phyloP scores from a whole-genome alignment of 169 alveolate genomes.

The Plasmodium blacklocki region DNA sequence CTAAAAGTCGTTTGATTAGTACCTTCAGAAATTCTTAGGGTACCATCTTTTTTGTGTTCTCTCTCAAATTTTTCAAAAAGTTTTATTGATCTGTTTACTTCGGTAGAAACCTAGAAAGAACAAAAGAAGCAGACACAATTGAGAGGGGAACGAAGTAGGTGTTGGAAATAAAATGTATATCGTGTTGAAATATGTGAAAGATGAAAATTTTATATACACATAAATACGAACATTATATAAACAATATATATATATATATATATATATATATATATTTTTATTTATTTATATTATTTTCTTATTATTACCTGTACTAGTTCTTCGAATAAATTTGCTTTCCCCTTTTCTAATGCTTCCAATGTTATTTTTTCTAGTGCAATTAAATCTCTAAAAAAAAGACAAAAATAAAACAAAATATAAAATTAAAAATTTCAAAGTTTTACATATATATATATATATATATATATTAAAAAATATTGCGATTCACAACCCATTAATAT shows the following conservation, averaged over 20 bases:
- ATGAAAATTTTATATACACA: not conserved
- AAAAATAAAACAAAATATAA: not conserved
- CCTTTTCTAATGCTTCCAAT: conserved; percentile 55
- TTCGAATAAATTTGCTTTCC: conserved; percentile 50
- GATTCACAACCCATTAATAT: no score
- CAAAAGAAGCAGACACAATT: not conserved
- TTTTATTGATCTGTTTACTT: conserved; percentile 24
- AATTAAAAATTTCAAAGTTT: no score
- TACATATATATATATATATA: conserved; percentile 3
- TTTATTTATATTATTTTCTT: no score
- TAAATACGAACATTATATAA: not conserved
- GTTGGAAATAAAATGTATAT: not conserved
- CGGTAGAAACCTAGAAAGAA: conserved; percentile 42
- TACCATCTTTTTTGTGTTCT: conserved; percentile 14
- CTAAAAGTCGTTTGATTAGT: not conserved
- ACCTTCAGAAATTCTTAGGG: not conserved
- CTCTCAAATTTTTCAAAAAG: conserved; percentile 46
- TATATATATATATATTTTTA: no score
- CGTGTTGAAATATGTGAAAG: no score
- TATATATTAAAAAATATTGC: not conserved
- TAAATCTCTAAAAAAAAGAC: conserved; percentile 42
- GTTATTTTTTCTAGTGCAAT: conserved; percentile 47
- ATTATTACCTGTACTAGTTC: conserved; percentile 50
- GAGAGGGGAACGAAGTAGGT: not conserved
- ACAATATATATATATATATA: not conserved